Conservation (phyloP, 2,329 filamentous ascomycete species). For the Colletotrichum sp. region DNA sequence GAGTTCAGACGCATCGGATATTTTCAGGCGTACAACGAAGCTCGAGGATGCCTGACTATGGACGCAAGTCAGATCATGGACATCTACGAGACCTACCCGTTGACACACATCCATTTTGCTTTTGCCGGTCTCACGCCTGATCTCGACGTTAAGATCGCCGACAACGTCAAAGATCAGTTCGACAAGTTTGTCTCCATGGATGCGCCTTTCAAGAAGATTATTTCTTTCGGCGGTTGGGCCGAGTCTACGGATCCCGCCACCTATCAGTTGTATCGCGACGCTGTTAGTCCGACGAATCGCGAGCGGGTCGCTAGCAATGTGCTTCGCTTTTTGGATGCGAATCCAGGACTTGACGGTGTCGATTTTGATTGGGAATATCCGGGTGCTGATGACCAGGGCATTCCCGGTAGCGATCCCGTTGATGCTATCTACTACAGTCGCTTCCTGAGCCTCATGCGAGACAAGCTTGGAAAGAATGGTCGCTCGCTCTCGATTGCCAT, state of each 20-base stretch:
- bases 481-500: conserved; percentile 23
- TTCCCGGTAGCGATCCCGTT: conserved; percentile 29
- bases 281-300: conserved; percentile 35
- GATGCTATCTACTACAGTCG: conserved; percentile 27
- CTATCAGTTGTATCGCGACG: conserved; percentile 38
- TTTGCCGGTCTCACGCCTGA: conserved; percentile 28
- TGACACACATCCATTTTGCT: conserved; percentile 40
- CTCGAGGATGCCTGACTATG: background rate
- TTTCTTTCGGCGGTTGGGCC: conserved; percentile 51
- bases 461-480: background rate
- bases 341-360: conserved; percentile 19
- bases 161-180: conserved; percentile 26
- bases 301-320: conserved; percentile 30
- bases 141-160: background rate
- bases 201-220: conserved; percentile 33
- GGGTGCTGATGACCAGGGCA: background rate
- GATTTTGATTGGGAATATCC: conserved; percentile 10
- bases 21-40: background rate
- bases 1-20: background rate
- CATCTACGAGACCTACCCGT: conserved; percentile 4
- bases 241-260: conserved; percentile 42
- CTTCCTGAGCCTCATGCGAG: conserved; percentile 15
- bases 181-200: conserved; percentile 27
- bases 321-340: background rate
- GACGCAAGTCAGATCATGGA: conserved; percentile 12